Conservation (phyloP, 305 asterid genomes). For the Petunia hybrid region DNA sequence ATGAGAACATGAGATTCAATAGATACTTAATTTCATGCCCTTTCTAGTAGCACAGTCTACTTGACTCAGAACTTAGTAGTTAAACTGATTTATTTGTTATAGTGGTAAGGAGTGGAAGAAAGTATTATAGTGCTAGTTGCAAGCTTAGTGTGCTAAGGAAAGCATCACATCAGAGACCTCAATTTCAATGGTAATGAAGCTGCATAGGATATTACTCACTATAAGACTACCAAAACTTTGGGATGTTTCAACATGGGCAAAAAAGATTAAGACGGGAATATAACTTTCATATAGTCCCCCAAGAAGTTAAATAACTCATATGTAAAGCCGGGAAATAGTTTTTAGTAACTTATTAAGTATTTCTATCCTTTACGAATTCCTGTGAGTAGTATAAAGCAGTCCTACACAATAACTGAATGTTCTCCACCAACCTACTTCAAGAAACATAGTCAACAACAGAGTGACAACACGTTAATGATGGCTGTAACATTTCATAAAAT, state of each 20-base stretch:
- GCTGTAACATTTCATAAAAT: constrained; percentile 17
- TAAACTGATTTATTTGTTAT: background rate
- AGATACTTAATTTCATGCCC: constrained; percentile 10
- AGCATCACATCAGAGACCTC: constrained; percentile 8
- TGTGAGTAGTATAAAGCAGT: constrained; percentile 23
- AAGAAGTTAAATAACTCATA: constrained; percentile 23
- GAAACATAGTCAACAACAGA: constrained; percentile 23
- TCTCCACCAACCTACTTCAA: constrained; percentile 24
- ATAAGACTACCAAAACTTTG: background rate
- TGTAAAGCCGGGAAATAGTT: background rate
- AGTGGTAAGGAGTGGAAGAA: background rate
- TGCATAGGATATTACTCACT: constrained; percentile 16
- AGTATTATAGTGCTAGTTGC: background rate
- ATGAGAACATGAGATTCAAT: constrained; percentile 15
- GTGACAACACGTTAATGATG: background rate
- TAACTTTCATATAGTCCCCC: background rate
- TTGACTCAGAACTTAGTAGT: background rate
- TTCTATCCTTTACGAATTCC: constrained; percentile 21
- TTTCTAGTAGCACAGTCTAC: constrained; percentile 19
- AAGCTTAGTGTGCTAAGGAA: background rate
- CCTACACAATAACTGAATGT: constrained; percentile 17
- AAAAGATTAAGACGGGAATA: background rate
- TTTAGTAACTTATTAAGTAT: constrained; percentile 18
- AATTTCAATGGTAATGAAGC: constrained; percentile 27
- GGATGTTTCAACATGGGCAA: background rate